These are phyloP conservation scores for Rostrohypoxylon terebratum DNA, from an alignment of 495 filamentous ascomycete species.

Conservation along the genomic window DNA sequence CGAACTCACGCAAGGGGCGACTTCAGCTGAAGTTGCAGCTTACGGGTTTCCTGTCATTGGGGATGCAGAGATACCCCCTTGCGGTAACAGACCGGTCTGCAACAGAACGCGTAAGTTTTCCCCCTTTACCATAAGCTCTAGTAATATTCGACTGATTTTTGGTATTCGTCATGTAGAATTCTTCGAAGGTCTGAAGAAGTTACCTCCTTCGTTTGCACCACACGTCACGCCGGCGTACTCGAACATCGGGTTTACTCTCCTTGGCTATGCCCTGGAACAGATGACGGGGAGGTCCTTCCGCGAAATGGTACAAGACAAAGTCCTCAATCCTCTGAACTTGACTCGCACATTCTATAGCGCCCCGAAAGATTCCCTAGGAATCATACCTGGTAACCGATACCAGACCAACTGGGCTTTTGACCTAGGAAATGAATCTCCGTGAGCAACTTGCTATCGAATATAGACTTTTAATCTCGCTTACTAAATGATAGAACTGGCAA, in stretches of 20 bases:
- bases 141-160: background rate
- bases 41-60: slow-evolving; percentile 55
- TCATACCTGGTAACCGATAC: slow-evolving; percentile 52
- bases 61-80: slow-evolving; percentile 58
- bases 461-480: slow-evolving; percentile 6
- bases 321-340: slow-evolving; percentile 59
- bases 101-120: slow-evolving; percentile 42
- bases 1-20: slow-evolving; percentile 56
- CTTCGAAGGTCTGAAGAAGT: slow-evolving; percentile 48
- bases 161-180: slow-evolving; percentile 49
- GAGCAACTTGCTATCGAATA: slow-evolving; percentile 18
- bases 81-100: slow-evolving; percentile 54
- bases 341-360: slow-evolving; percentile 53
- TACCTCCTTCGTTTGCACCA: slow-evolving; percentile 54
- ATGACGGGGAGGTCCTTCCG: slow-evolving; percentile 54
- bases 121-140: background rate
- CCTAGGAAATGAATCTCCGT: slow-evolving; percentile 54
- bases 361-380: slow-evolving; percentile 49
- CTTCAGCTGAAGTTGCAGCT: slow-evolving; percentile 29
- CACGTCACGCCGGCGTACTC: slow-evolving; percentile 55
- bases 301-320: slow-evolving; percentile 52
- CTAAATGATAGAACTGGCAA: slow-evolving; percentile 61
- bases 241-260: slow-evolving; percentile 55
- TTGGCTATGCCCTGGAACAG: slow-evolving; percentile 53
- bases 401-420: slow-evolving; percentile 49